A percentile compares a stretch with the other conserved stretches of the same genome.
Conservation (phyloP, 495 filamentous ascomycete species). For the Aspergillus sclerotioniger region DNA sequence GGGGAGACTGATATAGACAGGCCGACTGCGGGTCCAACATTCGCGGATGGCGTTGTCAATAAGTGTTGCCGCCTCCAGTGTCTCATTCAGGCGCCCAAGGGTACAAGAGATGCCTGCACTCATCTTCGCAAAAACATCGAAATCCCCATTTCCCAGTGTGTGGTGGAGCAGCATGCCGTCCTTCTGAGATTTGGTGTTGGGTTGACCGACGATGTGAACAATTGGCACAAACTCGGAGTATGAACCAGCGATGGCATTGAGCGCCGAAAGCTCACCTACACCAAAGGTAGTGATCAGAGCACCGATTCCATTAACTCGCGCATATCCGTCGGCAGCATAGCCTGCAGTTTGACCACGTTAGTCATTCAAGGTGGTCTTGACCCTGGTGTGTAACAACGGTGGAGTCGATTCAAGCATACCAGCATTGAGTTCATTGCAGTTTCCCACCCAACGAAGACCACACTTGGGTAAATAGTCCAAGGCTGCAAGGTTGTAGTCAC, state of each 20-base stretch:
- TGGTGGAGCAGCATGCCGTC: slow-evolving; percentile 78
- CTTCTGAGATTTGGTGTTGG: slow-evolving; percentile 47
- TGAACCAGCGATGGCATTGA: slow-evolving; percentile 67
- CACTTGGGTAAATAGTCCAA: slow-evolving; percentile 61
- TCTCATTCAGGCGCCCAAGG: slow-evolving; percentile 65
- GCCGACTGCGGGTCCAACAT: slow-evolving; percentile 71
- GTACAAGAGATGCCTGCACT: slow-evolving; percentile 67
- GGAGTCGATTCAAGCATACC: slow-evolving; percentile 35
- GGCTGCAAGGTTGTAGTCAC: slow-evolving; percentile 51
- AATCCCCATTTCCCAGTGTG: slow-evolving; percentile 89
- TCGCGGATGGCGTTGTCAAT: slow-evolving; percentile 80
- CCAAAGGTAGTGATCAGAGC: slow-evolving; percentile 69
- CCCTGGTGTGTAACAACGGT: background rate
- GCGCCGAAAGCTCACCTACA: slow-evolving; percentile 65
- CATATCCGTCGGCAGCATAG: slow-evolving; percentile 73
- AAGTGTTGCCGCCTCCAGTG: slow-evolving; percentile 63
- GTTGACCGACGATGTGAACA: slow-evolving; percentile 65
- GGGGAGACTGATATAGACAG: slow-evolving; percentile 83
- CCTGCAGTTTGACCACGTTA: slow-evolving; percentile 35
- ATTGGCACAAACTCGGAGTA: slow-evolving; percentile 62
- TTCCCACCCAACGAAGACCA: slow-evolving; percentile 65
- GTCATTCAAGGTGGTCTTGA: background rate
- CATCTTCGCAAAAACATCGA: slow-evolving; percentile 83
- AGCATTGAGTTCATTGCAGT: slow-evolving; percentile 67
- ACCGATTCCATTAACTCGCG: slow-evolving; percentile 63